Base-by-base conservation (phyloP, 2,329 filamentous ascomycete species). In the Blastomyces gilchristii region DNA sequence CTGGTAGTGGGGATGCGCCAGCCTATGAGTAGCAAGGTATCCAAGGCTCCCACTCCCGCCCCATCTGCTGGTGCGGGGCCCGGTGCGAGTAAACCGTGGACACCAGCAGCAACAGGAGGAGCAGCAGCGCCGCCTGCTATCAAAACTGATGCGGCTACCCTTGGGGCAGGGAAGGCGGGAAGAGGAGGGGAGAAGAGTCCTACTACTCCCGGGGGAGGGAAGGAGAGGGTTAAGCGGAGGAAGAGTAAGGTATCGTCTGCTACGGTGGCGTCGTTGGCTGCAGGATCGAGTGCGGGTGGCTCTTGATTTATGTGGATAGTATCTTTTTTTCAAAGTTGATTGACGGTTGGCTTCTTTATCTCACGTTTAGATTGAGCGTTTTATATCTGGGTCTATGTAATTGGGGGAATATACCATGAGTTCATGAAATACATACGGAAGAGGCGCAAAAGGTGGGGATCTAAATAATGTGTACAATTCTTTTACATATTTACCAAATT, bases 161-260 rank as follows among this genome's bases (percentile, higher is more conserved):
- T 58, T 52, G 41, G 50, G 4, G 72, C 68, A 3, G 75, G 70
- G 47, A 69, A 62, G 28, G 67, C 68, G 5, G 72, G 72, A 9
- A 75, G 71, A 62, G 71, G 72, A 11, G 75, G 71, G 61, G 71
- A 71, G 62, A 71, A 69, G 62, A 64, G 43, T 22, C 72, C 73
- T 14, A 69, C 68, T n/a, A 73, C 68, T n/a, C 69, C 73, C 16
- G 69, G 73, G 9, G 74, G 60, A 31, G 37, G 52, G 54, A 65
- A 75, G 58, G 73, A 72, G 63, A 77, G 72, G 63, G 65, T 68
- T 39, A 73, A 72, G 65, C 74, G 67, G 67, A 73, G 72, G 67
- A 78, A 74, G 68, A 72, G 66, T 52, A 73, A 71, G 63, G 65
- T 63, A 57, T 57, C 18, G 6, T 37, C 52, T 18, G 16, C 37